phyloP scores from a whole-genome alignment of 352 stramenopile species.

The Plasmopara viticola region DNA sequence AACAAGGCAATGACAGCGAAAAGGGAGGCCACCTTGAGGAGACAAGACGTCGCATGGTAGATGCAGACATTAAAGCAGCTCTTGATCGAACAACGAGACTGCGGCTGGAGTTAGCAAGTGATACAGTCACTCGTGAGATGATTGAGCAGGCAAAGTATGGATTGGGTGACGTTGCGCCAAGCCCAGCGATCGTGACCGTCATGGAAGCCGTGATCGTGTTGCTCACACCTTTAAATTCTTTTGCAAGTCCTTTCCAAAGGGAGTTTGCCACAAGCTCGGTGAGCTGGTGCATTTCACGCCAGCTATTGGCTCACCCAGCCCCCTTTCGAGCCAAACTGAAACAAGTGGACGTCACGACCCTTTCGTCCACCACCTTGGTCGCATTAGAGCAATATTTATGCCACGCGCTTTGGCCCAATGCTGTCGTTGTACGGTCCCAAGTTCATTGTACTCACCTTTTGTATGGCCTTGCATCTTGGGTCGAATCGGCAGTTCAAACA shows the following conservation, averaged over 20 bases:
- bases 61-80: constrained; percentile 39
- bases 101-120: constrained; percentile 16
- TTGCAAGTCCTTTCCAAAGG: constrained; percentile 37
- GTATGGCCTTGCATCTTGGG: constrained; percentile 42
- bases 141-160: constrained; percentile 7
- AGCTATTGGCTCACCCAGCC: constrained; percentile 39
- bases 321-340: constrained; percentile 52
- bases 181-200: constrained; percentile 45
- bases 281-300: constrained; percentile 59
- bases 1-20: constrained; percentile 10
- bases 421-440: constrained; percentile 25
- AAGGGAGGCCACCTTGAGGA: constrained; percentile 17
- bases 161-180: constrained; percentile 1
- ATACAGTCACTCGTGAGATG: constrained; percentile 15
- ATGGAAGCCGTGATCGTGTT: constrained; percentile 79
- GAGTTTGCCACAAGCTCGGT: constrained; percentile 36
- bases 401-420: constrained; percentile 45
- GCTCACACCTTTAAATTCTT: constrained; percentile 63
- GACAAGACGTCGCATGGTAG: constrained; percentile 22
- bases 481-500: constrained; percentile 28
- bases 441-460: constrained; percentile 28
- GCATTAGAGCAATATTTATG: constrained; percentile 52
- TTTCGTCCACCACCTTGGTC: constrained; percentile 48
- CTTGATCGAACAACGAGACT: constrained; percentile 36
- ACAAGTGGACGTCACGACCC: constrained; percentile 27